A percentile compares a stretch with the other conserved stretches of the same genome.
Evolutionary conservation across 768 basidiomycete species (phyloP).

Genomic region (Pulveroboletus sp.): DNA sequence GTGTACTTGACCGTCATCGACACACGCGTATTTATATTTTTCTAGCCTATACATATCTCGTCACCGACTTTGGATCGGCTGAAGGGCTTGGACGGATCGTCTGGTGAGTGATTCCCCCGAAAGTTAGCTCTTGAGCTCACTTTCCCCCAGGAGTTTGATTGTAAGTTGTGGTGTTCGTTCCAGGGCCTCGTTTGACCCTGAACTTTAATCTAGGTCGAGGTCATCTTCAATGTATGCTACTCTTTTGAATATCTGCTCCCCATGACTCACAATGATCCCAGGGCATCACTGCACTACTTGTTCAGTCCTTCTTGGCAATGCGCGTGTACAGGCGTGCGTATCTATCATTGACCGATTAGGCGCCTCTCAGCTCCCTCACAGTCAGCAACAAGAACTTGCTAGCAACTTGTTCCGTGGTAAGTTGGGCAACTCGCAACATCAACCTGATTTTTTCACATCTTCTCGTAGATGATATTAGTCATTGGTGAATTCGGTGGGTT

Average conservation of each 20-base stretch:
- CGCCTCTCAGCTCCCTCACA: conserved; percentile 21
- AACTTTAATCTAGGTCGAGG: conserved; percentile 40
- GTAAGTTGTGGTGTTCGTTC: conserved; percentile 7
- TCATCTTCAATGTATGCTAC: conserved; percentile 47
- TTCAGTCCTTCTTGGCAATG: conserved; percentile 55
- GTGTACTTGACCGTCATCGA: neutral
- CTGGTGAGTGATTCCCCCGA: conserved; percentile 35
- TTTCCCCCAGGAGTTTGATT: conserved; percentile 22
- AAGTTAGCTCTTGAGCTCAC: neutral
- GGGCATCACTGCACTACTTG: conserved; percentile 51
- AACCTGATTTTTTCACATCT: neutral
- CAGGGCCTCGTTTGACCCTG: conserved; percentile 1
- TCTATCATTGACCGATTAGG: neutral
- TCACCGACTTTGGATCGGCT: conserved; percentile 37
- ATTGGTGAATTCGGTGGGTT: conserved; percentile 40
- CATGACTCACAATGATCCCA: conserved; percentile 5
- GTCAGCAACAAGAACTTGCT: conserved; percentile 51
- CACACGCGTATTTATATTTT: neutral
- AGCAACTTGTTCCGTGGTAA: conserved; percentile 37
- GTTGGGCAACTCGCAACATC: neutral
- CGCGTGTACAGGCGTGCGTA: conserved; percentile 51
- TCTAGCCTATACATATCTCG: conserved; percentile 48
- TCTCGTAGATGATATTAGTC: conserved; percentile 31
- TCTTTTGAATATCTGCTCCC: neutral
- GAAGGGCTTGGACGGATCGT: conserved; percentile 35